These are phyloP conservation scores for Syzygium syzygioides DNA, from an alignment of 441 rosid species.

Conservation along the genomic window DNA sequence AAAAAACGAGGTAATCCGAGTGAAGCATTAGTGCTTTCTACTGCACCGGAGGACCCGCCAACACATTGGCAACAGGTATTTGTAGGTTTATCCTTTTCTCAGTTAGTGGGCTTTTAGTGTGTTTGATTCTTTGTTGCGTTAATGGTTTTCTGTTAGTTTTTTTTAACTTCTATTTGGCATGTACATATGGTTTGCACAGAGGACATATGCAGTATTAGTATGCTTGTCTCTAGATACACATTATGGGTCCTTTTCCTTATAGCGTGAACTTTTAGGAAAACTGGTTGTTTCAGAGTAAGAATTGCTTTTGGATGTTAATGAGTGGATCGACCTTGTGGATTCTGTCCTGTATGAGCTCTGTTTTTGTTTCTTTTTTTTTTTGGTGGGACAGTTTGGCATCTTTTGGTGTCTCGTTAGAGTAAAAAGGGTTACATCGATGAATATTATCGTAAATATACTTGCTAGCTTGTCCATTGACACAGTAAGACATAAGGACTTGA, in stretches of 20 bases:
- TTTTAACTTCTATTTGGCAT: neutral
- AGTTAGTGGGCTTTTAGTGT: neutral
- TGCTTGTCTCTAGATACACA: neutral
- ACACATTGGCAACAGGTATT: slow-evolving; percentile 98
- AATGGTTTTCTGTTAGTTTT: neutral
- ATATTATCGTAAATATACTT: neutral
- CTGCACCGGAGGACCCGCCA: slow-evolving; percentile 91
- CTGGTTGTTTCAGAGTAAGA: neutral
- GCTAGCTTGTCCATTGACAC: neutral
- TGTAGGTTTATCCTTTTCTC: neutral
- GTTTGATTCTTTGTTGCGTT: neutral
- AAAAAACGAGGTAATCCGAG: slow-evolving; percentile 70
- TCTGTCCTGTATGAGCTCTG: neutral
- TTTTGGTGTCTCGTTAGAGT: neutral
- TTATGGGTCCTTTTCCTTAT: neutral
- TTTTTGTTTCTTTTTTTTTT: neutral
- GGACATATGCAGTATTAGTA: neutral
- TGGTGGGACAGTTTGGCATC: neutral
- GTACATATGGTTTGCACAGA: neutral
- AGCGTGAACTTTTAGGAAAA: neutral
- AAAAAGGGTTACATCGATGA: neutral
- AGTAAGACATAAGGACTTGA: neutral
- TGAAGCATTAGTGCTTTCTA: slow-evolving; percentile 72
- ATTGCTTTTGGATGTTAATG: neutral
- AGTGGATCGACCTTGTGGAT: neutral